A percentile compares a stretch with the other conserved stretches of the same genome.
phyloP scores from a whole-genome alignment of 2,329 filamentous ascomycete species.

The Ophiostoma himal-ulmi region DNA sequence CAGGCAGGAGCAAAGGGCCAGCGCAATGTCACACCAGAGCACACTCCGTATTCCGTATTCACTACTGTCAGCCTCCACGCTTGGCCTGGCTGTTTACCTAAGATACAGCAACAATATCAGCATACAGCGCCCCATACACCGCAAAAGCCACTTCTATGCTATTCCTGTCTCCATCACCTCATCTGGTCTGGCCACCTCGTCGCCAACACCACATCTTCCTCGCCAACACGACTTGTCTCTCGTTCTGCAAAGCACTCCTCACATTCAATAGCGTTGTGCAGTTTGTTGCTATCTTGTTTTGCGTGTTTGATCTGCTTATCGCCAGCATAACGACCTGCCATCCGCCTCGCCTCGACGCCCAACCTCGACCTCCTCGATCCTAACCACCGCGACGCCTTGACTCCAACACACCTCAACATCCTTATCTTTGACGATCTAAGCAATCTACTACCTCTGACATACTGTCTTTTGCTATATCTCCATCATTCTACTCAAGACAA shows the following conservation, averaged over 20 bases:
- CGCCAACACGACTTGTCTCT: background rate
- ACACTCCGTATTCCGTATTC: background rate
- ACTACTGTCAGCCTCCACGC: conserved; percentile 7
- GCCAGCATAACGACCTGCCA: background rate
- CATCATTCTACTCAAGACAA: background rate
- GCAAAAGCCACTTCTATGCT: conserved; percentile 4
- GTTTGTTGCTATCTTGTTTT: background rate
- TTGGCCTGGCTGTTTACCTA: background rate
- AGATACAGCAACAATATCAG: background rate
- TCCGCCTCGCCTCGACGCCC: background rate
- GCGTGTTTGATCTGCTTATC: background rate
- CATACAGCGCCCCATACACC: background rate
- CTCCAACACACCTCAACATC: background rate
- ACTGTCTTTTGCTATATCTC: background rate
- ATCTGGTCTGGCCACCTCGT: conserved; percentile 11
- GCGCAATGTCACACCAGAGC: background rate
- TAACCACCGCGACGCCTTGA: background rate
- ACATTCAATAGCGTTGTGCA: background rate
- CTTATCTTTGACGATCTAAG: background rate
- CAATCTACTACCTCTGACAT: background rate
- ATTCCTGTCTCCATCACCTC: conserved; percentile 7
- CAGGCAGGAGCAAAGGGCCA: background rate
- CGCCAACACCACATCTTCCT: conserved; percentile 2
- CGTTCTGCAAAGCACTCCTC: background rate
- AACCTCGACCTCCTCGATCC: background rate